phyloP scores from a whole-genome alignment of 2,329 filamentous ascomycete species.

The Pseudofabraea citricarpa region DNA sequence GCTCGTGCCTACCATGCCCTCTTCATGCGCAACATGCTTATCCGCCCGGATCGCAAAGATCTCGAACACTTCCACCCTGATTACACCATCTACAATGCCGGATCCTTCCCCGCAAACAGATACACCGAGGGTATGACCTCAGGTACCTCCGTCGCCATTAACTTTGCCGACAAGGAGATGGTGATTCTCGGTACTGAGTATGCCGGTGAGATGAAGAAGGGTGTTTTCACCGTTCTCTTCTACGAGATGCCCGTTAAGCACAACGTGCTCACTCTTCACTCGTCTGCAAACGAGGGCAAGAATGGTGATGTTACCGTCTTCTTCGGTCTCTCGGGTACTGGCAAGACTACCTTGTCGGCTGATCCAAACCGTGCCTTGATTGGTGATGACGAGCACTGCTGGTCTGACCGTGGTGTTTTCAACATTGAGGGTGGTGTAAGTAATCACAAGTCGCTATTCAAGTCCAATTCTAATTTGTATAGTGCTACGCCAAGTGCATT shows the following conservation, averaged over 20 bases:
- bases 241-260: conserved; percentile 99
- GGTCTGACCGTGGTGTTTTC: conserved; percentile 94
- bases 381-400: conserved; percentile 99
- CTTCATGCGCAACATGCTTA: conserved; percentile 99
- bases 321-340: conserved; percentile 97
- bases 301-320: conserved; percentile 96
- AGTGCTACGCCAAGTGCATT: conserved; percentile 97
- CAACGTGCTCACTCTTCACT: conserved; percentile 97
- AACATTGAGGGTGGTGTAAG: conserved; percentile 89
- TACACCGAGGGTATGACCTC: conserved; percentile 99
- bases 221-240: conserved; percentile 97
- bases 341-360: conserved; percentile 97
- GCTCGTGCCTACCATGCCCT: conserved; percentile 98
- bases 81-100: conserved; percentile 99
- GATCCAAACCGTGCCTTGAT: conserved; percentile 96
- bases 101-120: conserved; percentile 96
- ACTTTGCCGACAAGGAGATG: conserved; percentile 99
- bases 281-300: conserved; percentile 95
- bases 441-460: conserved; percentile 4
- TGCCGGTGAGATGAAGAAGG: conserved; percentile 97
- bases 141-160: conserved; percentile 94
- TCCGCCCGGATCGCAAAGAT: conserved; percentile 85
- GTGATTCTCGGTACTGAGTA: conserved; percentile 99
- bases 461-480: conserved; percentile 7
- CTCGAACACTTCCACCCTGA: conserved; percentile 97